A percentile compares a stretch with the other conserved stretches of the same genome.
These are phyloP conservation scores for Erigeron philadelphicus DNA, from an alignment of 140 eudicot genomes.

Conservation along the genomic window DNA sequence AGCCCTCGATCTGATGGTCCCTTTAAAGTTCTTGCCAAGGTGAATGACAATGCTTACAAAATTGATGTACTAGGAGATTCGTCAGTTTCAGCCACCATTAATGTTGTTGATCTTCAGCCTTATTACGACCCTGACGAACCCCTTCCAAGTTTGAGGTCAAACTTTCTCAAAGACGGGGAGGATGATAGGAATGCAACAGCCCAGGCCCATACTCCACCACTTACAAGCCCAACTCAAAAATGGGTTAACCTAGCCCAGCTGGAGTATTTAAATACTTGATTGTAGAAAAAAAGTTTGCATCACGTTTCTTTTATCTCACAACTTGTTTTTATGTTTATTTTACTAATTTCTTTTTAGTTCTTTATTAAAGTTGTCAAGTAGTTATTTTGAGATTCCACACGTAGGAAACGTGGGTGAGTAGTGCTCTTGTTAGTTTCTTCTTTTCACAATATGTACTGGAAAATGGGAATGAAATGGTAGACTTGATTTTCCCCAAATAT, in stretches of 20 bases:
- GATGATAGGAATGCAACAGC: not conserved
- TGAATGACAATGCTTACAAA: too few species aligned
- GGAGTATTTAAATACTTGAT: not conserved
- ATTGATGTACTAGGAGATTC: too few species aligned
- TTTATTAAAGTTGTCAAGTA: not conserved
- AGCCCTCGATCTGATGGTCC: too few species aligned
- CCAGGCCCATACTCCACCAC: slow-evolving; percentile 13
- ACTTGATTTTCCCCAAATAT: not conserved
- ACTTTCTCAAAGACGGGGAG: too few species aligned
- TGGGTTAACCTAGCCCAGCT: slow-evolving; percentile 17
- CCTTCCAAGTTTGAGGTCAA: too few species aligned
- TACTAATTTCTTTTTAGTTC: not conserved
- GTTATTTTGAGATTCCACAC: slow-evolving; percentile 7
- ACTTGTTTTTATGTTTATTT: not conserved
- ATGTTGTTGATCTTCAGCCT: too few species aligned
- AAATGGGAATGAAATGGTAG: not conserved
- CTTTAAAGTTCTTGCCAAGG: too few species aligned
- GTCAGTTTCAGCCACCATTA: too few species aligned
- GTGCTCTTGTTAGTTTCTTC: not conserved
- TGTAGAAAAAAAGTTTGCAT: not conserved
- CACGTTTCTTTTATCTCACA: slow-evolving; percentile 12
- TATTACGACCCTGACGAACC: too few species aligned
- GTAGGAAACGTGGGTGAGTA: slow-evolving; percentile 21
- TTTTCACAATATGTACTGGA: not conserved
- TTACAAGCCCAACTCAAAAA: slow-evolving; percentile 3